These are phyloP conservation scores for Penicillium ucsense DNA, from an alignment of 495 filamentous ascomycete species.

Conservation along the genomic window DNA sequence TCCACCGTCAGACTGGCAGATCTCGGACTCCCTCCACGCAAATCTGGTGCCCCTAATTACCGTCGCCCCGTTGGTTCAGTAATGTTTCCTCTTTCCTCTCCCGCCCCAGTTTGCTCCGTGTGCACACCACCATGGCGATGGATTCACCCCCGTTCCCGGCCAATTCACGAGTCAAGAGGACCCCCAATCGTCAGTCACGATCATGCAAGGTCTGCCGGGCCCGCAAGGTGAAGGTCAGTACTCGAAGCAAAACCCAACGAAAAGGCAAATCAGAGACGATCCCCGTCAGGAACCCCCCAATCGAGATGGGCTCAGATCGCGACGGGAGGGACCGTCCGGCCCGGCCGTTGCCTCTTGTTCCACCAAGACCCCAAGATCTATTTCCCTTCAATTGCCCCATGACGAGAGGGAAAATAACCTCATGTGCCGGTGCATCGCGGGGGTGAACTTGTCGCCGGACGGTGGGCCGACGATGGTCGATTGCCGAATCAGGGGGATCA, in stretches of 20 bases:
- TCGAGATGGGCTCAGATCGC: conserved; percentile 20
- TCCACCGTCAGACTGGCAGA: conserved; percentile 1
- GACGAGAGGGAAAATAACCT: no score
- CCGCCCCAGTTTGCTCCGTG: conserved; percentile 2
- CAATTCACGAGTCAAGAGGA: conserved; percentile 16
- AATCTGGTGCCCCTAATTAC: conserved; percentile 27
- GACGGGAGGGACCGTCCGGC: conserved; percentile 11
- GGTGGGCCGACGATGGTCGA: no score
- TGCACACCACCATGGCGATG: conserved; percentile 14
- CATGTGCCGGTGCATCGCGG: no score
- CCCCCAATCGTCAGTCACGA: conserved; percentile 28
- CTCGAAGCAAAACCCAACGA: background rate
- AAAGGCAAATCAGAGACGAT: no score
- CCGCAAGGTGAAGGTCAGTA: conserved; percentile 36
- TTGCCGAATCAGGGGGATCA: background rate
- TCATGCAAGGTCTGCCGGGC: conserved; percentile 37
- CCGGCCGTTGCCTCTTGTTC: conserved; percentile 6
- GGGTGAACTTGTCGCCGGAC: no score
- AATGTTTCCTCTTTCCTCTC: conserved; percentile 9
- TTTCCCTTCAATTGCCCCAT: no score
- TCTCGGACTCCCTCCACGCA: conserved; percentile 17
- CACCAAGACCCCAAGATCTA: conserved; percentile 1
- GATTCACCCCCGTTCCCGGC: conserved; percentile 16
- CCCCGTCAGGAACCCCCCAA: no score
- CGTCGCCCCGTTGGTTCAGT: conserved; percentile 25